phyloP scores from a whole-genome alignment of 495 filamentous ascomycete species.

The Podospora sp. region DNA sequence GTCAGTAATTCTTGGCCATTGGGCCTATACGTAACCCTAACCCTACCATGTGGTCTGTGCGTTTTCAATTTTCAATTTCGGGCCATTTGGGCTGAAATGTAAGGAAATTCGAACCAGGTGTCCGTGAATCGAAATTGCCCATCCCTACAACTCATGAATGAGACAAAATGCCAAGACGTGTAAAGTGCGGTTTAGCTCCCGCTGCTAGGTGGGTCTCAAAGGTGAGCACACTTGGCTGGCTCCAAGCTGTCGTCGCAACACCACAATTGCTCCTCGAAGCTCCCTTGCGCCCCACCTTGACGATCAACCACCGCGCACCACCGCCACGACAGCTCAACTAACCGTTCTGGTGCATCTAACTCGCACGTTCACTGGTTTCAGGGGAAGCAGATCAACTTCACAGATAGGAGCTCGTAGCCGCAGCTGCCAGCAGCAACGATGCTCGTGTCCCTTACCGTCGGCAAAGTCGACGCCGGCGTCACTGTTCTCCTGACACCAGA shows the following conservation, averaged over 20 bases:
- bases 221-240: neutral
- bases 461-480: constrained; percentile 98
- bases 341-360: neutral
- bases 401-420: neutral
- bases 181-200: constrained; percentile 42
- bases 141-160: neutral
- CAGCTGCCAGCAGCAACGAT: constrained; percentile 50
- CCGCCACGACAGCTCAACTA: neutral
- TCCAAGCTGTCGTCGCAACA: neutral
- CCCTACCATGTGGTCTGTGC: no score
- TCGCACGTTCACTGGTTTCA: neutral
- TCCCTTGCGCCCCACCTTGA: neutral
- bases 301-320: neutral
- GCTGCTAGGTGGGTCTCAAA: neutral
- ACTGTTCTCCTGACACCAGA: constrained; percentile 96
- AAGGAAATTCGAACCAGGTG: no score
- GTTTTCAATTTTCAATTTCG: no score
- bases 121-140: no score
- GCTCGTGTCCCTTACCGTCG: constrained; percentile 97
- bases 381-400: neutral
- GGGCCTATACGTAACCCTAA: no score
- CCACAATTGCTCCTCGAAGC: neutral
- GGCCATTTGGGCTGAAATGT: no score
- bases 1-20: no score
- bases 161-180: constrained; percentile 46